Evolutionary conservation across 805 yeast genomes (phyloP).

Genomic region (Starmerella sp.): DNA sequence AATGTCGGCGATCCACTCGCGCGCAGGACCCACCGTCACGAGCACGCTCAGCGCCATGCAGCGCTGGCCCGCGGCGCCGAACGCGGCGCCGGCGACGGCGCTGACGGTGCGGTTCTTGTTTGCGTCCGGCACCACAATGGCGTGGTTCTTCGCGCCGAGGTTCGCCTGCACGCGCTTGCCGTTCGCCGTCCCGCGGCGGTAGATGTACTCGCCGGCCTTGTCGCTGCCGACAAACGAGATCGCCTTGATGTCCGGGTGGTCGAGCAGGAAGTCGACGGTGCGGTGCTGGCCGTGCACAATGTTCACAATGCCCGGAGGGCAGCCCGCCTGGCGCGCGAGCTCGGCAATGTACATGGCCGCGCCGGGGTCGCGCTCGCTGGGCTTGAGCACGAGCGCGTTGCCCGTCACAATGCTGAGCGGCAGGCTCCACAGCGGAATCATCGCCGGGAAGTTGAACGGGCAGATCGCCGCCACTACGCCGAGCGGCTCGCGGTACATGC

Average conservation of each 20-base stretch:
- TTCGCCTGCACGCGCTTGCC: conserved; percentile 72
- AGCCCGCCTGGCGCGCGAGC: conserved; percentile 60
- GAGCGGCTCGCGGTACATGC: conserved; percentile 57
- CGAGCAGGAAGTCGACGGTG: conserved; percentile 57
- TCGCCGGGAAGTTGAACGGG: conserved; percentile 77
- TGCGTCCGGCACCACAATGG: conserved; percentile 63
- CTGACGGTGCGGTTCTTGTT: conserved; percentile 51
- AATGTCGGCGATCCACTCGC: conserved; percentile 52
- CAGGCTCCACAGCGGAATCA: conserved; percentile 64
- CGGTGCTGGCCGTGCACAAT: conserved; percentile 63
- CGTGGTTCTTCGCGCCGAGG: conserved; percentile 70
- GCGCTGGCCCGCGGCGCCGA: conserved; percentile 78
- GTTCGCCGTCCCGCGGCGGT: conserved; percentile 50
- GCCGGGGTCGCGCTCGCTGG: conserved; percentile 70
- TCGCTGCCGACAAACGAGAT: conserved; percentile 72
- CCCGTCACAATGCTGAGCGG: conserved; percentile 59
- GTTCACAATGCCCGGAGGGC: conserved; percentile 62
- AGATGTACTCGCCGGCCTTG: conserved; percentile 65
- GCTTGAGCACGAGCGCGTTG: conserved; percentile 60
- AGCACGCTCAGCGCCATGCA: conserved; percentile 70
- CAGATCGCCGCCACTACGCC: conserved; percentile 70
- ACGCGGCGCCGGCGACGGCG: conserved; percentile 63
- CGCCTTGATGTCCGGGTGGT: conserved; percentile 66
- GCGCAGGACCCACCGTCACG: conserved; percentile 58
- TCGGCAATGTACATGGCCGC: conserved; percentile 66